Base-by-base conservation (phyloP, 257 asterid species). In the Petunia axillaris region DNA sequence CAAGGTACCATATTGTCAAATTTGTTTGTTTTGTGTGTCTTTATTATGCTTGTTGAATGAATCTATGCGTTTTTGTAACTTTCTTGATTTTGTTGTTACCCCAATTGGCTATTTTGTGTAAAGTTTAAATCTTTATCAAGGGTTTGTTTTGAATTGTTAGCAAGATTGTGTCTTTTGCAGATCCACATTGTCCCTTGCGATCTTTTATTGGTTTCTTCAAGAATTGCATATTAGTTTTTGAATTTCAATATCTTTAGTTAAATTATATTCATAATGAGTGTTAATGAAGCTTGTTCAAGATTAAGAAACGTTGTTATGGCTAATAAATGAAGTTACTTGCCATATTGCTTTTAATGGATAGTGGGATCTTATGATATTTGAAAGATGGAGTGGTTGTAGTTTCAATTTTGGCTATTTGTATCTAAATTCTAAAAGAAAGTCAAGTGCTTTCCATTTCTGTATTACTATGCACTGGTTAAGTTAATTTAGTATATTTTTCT, bases 41-140 rank as follows among this genome's bases (percentile, higher is more conserved):
- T 25, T 25, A 25, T 25, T 25, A 46, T 70, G 8, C 76, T 8
- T 70, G 16, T 70, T 46, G 2, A 6, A 4, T 63, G 16, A 10
- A 36, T 63, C 43, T 63, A 1, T 63, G n/a, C 0, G n/a, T 63
- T 63, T 36, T 4, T 9, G n/a, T 62, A 35, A 4, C 7, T 11
- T 50, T 73, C 78, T 50, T 50, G 59, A 48, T 71, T 70, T 70
- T 70, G 25, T 16, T 73, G 77, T 48, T 10, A 35, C 38, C 77
- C 74, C 77, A 38, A 10, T 71, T 35, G 3, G 14, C 75, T 67
- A 67, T 3, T 67, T 65, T 7, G 15, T 50, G 25, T 48, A 11
- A 71, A 48, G 25, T 43, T 48, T 71, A 39, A 11, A 71, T 71
- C 35, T 71, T 67, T 37, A 48, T 16, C 50, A 25, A 7, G 60